Evolutionary conservation across 2,329 filamentous ascomycete species (phyloP).

Genomic region (Lizonia empirigonia): DNA sequence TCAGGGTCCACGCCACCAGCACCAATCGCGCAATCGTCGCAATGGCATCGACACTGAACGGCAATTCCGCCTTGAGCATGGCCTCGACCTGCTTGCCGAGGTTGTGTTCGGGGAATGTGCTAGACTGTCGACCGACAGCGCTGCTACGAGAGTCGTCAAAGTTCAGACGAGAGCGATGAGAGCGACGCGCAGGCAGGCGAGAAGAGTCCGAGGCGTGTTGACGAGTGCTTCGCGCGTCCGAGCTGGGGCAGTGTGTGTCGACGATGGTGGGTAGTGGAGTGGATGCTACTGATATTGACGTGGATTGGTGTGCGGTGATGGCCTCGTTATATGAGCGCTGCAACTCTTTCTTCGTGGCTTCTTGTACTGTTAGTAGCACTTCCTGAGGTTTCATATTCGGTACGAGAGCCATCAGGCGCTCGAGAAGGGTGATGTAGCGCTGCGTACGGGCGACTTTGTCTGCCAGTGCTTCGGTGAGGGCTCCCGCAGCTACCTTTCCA

Average conservation of each 20-base stretch:
- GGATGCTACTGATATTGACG: background rate
- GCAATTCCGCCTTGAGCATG: conserved; percentile 34
- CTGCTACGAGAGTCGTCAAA: background rate
- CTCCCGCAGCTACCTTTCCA: conserved; percentile 27
- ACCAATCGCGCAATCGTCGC: conserved; percentile 36
- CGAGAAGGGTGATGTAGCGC: conserved; percentile 36
- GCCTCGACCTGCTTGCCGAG: conserved; percentile 34
- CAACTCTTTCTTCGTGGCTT: conserved; percentile 31
- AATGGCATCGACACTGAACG: conserved; percentile 31
- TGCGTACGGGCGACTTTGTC: conserved; percentile 38
- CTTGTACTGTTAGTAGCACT: conserved; percentile 25
- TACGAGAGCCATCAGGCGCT: conserved; percentile 38
- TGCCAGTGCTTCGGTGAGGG: conserved; percentile 23
- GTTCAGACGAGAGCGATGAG: conserved; percentile 17
- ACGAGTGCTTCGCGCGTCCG: conserved; percentile 14
- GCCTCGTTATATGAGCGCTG: conserved; percentile 31
- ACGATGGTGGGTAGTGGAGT: background rate
- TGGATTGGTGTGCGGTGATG: conserved; percentile 11
- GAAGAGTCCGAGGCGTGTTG: background rate
- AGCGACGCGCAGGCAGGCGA: conserved; percentile 3
- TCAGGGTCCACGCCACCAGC: conserved; percentile 42
- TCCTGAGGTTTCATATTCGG: conserved; percentile 29
- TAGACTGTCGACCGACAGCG: background rate
- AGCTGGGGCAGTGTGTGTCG: conserved; percentile 7
- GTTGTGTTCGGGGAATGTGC: conserved; percentile 21